Percentiles rank a stretch among this genome's conserved stretches.
phyloP scores from a whole-genome alignment of 495 filamentous ascomycete species.

The Neurospora sp. region DNA sequence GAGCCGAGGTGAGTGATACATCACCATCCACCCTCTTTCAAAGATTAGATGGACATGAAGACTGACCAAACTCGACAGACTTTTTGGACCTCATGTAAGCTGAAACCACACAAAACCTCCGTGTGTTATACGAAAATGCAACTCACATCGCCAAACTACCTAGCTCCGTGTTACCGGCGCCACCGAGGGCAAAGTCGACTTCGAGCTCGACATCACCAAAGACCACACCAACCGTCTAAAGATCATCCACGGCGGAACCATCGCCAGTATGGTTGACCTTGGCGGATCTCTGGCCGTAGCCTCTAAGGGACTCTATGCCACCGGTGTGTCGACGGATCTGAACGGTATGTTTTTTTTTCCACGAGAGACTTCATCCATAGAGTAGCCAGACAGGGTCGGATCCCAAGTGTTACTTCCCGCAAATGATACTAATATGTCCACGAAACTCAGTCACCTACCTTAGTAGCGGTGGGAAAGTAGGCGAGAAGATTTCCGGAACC shows the following conservation, averaged over 20 bases:
- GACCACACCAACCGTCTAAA: constrained; percentile 88
- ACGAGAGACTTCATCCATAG: neutral
- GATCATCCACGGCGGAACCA: constrained; percentile 89
- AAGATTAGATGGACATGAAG: neutral
- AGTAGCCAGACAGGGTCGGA: neutral
- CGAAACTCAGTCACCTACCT: constrained; percentile 72
- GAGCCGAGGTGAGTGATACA: constrained; percentile 63
- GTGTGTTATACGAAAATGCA: no score
- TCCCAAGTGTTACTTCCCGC: neutral
- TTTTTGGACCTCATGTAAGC: constrained; percentile 27
- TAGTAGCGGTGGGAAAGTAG: constrained; percentile 69
- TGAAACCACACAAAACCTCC: no score
- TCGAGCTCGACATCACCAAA: constrained; percentile 77
- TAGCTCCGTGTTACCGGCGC: constrained; percentile 75
- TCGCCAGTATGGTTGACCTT: constrained; percentile 91
- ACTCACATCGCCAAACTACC: neutral
- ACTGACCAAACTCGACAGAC: constrained; percentile 14
- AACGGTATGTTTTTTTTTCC: constrained; percentile 50
- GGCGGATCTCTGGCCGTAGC: constrained; percentile 91
- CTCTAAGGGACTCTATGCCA: constrained; percentile 76
- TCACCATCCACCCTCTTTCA: constrained; percentile 1
- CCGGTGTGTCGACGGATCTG: constrained; percentile 87
- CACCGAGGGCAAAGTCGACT: constrained; percentile 67
- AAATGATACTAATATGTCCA: neutral
- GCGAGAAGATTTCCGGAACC: constrained; percentile 60